Conservation (phyloP, 2,329 filamentous ascomycete genomes). For the Capronia americana region DNA sequence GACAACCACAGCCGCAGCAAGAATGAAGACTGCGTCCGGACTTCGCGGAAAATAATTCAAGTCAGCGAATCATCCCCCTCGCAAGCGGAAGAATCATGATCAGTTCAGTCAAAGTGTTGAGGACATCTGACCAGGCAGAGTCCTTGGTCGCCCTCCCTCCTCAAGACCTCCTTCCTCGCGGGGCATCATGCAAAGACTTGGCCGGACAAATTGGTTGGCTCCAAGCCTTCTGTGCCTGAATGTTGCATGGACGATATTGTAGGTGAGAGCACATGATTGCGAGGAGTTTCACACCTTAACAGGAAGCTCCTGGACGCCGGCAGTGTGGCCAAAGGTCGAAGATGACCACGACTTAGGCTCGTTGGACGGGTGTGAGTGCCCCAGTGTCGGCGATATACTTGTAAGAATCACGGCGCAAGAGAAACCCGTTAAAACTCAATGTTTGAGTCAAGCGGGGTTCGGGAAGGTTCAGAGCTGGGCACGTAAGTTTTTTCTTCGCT, state of each 20-base stretch:
- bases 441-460: constrained; percentile 29
- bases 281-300: not conserved
- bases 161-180: not conserved
- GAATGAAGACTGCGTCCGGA: not conserved
- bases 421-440: constrained; percentile 13
- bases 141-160: constrained; percentile 1
- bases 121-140: not conserved
- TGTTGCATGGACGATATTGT: constrained; percentile 9
- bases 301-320: not conserved
- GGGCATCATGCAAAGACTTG: constrained; percentile 13
- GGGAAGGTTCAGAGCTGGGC: constrained; percentile 24
- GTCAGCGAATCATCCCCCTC: constrained; percentile 1
- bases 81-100: not conserved
- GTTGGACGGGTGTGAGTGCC: constrained; percentile 5
- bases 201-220: constrained; percentile 21
- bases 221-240: constrained; percentile 19
- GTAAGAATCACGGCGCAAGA: constrained; percentile 6
- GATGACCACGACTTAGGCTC: not conserved
- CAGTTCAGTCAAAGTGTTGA: constrained; percentile 11
- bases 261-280: not conserved
- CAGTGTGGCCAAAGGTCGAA: not conserved
- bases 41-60: not conserved
- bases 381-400: constrained; percentile 8
- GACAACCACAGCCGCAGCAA: not conserved
- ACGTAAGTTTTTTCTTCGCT: constrained; percentile 16